These are phyloP conservation scores for Filobasidium wieringae DNA, from an alignment of 768 basidiomycete genomes.

Conservation along the genomic window DNA sequence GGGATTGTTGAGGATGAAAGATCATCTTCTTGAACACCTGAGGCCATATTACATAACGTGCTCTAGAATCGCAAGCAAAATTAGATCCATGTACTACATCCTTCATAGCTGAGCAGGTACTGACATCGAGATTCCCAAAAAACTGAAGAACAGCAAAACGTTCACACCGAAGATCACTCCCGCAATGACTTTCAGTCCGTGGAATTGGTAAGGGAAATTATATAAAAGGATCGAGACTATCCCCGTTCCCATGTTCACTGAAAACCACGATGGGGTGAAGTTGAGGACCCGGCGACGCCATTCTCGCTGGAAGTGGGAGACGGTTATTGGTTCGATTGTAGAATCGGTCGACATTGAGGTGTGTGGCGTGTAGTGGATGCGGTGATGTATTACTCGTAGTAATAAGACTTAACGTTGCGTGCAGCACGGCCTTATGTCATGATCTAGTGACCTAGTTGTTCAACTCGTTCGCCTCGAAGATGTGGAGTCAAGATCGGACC, in stretches of 20 bases:
- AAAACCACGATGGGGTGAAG: slow-evolving; percentile 14
- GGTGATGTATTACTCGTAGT: too few relatives aligned
- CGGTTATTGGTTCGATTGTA: neutral
- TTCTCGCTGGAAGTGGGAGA: neutral
- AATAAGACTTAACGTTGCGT: too few relatives aligned
- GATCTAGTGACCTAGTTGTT: too few relatives aligned
- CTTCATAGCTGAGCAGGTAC: too few relatives aligned
- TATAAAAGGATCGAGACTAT: slow-evolving; percentile 35
- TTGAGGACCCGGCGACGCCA: slow-evolving; percentile 9
- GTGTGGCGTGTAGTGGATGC: too few relatives aligned
- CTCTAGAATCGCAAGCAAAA: too few relatives aligned
- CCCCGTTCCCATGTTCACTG: slow-evolving; percentile 31
- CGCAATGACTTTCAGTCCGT: slow-evolving; percentile 24
- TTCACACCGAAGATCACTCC: slow-evolving; percentile 31
- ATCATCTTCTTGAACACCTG: slow-evolving; percentile 21
- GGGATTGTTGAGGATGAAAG: slow-evolving; percentile 22
- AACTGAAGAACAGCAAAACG: slow-evolving; percentile 25
- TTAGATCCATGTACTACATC: too few relatives aligned
- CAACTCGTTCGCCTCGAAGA: too few relatives aligned
- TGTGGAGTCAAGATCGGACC: too few relatives aligned
- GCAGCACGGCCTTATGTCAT: too few relatives aligned
- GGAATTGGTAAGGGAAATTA: slow-evolving; percentile 34
- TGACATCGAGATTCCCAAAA: slow-evolving; percentile 8
- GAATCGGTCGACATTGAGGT: too few relatives aligned
- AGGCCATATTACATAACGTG: slow-evolving; percentile 32